phyloP scores from a whole-genome alignment of 371 early-diverging fungal genomes.

The Homolaphlyctis polyrhiza region DNA sequence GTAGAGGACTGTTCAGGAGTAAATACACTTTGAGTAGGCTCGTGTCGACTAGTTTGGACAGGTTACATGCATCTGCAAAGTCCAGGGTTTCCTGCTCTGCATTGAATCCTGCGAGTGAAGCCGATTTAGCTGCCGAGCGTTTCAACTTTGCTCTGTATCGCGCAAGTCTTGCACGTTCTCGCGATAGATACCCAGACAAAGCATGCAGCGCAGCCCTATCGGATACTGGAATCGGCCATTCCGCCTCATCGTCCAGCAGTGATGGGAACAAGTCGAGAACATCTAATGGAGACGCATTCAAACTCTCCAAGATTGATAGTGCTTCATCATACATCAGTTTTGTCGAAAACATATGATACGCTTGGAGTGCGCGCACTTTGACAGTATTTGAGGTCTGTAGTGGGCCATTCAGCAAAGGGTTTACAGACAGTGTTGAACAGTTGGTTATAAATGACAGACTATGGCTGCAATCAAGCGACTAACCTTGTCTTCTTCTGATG shows the following conservation, averaged over 20 bases:
- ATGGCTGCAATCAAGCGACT: slow-evolving; percentile 1
- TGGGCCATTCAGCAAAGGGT: neutral
- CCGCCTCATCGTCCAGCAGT: slow-evolving; percentile 14
- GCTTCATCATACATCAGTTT: slow-evolving; percentile 74
- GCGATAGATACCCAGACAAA: neutral
- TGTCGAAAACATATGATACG: slow-evolving; percentile 72
- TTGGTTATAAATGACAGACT: neutral
- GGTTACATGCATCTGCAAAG: slow-evolving; percentile 34
- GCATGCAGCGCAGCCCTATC: neutral
- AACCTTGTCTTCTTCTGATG: slow-evolving; percentile 74
- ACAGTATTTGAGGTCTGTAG: slow-evolving; percentile 36
- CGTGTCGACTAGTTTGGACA: slow-evolving; percentile 83
- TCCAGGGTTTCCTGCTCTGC: slow-evolving; percentile 21
- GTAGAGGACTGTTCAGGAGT: slow-evolving; percentile 68
- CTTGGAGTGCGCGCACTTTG: slow-evolving; percentile 74
- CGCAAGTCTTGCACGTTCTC: slow-evolving; percentile 1
- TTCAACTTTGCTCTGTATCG: slow-evolving; percentile 50
- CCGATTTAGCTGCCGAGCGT: slow-evolving; percentile 67
- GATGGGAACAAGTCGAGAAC: slow-evolving; percentile 80
- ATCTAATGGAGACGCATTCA: slow-evolving; percentile 78
- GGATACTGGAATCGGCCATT: neutral
- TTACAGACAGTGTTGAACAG: neutral
- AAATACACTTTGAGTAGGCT: slow-evolving; percentile 81
- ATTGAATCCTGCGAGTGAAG: slow-evolving; percentile 59
- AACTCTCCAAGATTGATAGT: slow-evolving; percentile 66